Base-by-base conservation (phyloP, 192 early-diverging fungal species). In the Phlyctochytrium arcticum region DNA sequence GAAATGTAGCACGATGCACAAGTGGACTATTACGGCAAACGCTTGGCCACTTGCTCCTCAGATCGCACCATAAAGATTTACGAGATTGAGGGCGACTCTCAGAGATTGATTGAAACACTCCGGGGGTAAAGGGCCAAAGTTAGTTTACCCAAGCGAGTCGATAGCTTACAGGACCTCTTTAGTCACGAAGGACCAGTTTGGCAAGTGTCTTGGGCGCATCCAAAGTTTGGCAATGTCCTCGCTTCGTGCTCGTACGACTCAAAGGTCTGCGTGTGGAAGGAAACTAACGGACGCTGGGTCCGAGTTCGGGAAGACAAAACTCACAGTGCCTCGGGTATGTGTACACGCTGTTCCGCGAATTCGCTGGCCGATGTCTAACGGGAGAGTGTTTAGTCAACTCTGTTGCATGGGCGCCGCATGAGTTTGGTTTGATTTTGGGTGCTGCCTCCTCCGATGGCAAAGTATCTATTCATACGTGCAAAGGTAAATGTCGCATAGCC, bases 121-220 rank as follows among this genome's bases (percentile, higher is more conserved):
- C 82, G 75, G 60, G 89, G 89, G 91, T 93, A 78, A 34, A 62
- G 35, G 8, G n/a, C 10, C n/a, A 9, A 9, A 29, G 8, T 53
- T 17, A 15, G 19, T 39, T 26, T 24, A 24, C 37, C 5, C 19
- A 29, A 23, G 29, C 46, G 12, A 5, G 35, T 17, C 30, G 6
- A 54, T 29, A 12, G 53, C 32, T 19, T 29, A 44, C 42, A n/a
- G 15, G 15, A 44, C 15, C 21, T 44, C 21, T 44, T 21, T 73
- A 94, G 90, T 34, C 95, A 99, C 72, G 88, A 91, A 47, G 95
- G 94, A 23, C 97, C 97, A 3, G 95, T 99, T n/a, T 99, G 97
- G 97, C 94, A 96, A 70, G 90, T 99, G 23, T 81, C 93, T 17
- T 99, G 97, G 97, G 94, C 95, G 12, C 97, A 99, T 69, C 97